Evolutionary conservation across 2,329 filamentous ascomycete genomes (phyloP), one percentile per base, ranked within the genome.

Genomic region (Claviceps africana): DNA sequence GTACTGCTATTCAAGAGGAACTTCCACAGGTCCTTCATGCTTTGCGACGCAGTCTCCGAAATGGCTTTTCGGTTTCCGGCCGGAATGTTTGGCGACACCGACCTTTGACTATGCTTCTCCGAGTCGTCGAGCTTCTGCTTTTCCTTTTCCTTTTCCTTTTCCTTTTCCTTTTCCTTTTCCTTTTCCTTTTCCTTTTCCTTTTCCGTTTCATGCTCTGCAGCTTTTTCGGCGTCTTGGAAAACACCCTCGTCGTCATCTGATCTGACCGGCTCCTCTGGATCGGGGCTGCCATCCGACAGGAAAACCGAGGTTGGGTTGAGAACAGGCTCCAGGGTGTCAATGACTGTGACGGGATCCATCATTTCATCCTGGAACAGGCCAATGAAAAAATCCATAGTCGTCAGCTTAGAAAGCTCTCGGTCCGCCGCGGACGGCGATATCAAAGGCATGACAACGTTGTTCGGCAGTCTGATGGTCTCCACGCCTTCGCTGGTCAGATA

Each of bases 371-470:
- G 85, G 64, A 97, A 97, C 0, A 98, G 79, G 39, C 83, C 87
- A 49, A 89, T 76, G 67, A 98, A 97, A 65, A 97, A 97, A 62
- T 96, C 91, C 79, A 95, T 93, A 0, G 91, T 97, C 15, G 88
- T 95, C 35, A 97, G 76, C 60, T 90, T 89, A 13, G 88, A 91
- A 28, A 96, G 85, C 64, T 98, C 91, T 51, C 88, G 83, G 56
- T 97, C 90, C 8, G 93, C 83, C 0, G 88, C 87, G n/a, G 78
- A 76, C 2, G 81, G 70, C 0, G 91, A 96, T 48, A 98, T 78
- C 56, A 93, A 86, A 0, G 88, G 81, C 83, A 98, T 95, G 21
- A 90, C 78, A 1, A 81, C 78, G 62, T 95, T 97, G 65, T 98
- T 97, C 4, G 84, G 79, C 0, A 97, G 72, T 35, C 75, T 71